Evolutionary conservation across 2,329 filamentous ascomycete species (phyloP).

Genomic region (Hymenoscyphus linearis): DNA sequence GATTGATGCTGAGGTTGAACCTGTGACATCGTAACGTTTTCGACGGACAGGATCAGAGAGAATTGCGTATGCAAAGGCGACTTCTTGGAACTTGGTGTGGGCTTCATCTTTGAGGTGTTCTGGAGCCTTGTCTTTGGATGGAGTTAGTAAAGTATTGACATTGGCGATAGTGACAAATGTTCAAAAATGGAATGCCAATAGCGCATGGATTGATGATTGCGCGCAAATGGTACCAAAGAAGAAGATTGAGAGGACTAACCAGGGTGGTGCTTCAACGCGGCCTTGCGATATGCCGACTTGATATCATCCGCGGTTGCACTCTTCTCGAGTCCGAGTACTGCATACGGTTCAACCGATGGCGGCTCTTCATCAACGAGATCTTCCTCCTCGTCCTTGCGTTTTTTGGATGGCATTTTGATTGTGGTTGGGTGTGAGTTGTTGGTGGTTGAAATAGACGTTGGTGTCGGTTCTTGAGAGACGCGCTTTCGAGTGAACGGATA

Average conservation of each 20-base stretch:
- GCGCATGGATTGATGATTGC: neutral
- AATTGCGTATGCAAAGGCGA: slow-evolving; percentile 91
- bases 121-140: slow-evolving; percentile 64
- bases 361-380: slow-evolving; percentile 25
- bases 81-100: slow-evolving; percentile 76
- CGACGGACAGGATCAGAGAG: slow-evolving; percentile 79
- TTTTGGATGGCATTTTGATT: slow-evolving; percentile 16
- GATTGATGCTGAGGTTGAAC: slow-evolving; percentile 79
- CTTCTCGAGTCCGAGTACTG: slow-evolving; percentile 66
- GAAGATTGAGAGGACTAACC: slow-evolving; percentile 43
- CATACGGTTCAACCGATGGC: slow-evolving; percentile 64
- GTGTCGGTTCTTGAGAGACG: neutral
- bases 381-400: slow-evolving; percentile 14
- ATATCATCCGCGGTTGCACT: slow-evolving; percentile 72
- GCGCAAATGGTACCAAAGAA: neutral
- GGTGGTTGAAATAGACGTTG: neutral
- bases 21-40: slow-evolving; percentile 82
- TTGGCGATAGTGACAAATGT: neutral
- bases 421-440: slow-evolving; percentile 2
- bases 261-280: slow-evolving; percentile 81
- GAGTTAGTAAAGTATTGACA: slow-evolving; percentile 7
- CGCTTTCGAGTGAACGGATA: neutral
- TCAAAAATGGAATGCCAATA: neutral
- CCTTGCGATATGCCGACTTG: slow-evolving; percentile 87
- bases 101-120: slow-evolving; percentile 64